A percentile compares a stretch with the other conserved stretches of the same genome.
phyloP scores from a whole-genome alignment of 2,329 filamentous ascomycete genomes.

The Arthrobotrys pseudoclavata region DNA sequence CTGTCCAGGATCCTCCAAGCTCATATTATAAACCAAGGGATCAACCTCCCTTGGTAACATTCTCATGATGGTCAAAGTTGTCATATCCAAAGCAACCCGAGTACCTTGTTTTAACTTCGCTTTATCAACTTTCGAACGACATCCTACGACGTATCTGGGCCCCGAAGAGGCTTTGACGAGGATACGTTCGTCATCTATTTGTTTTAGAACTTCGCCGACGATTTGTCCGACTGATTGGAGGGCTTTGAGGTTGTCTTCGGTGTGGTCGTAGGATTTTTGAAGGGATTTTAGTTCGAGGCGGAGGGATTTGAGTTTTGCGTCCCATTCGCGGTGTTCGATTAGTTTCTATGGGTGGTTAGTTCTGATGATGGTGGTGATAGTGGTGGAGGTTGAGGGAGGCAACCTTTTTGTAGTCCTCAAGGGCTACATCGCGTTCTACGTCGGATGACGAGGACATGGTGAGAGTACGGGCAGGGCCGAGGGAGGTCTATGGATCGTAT shows the following conservation, averaged over 20 bases:
- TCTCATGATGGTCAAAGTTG: slow-evolving; percentile 98
- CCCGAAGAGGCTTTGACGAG: slow-evolving; percentile 99
- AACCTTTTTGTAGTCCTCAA: slow-evolving; percentile 81
- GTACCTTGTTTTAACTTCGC: slow-evolving; percentile 97
- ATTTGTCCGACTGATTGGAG: slow-evolving; percentile 99
- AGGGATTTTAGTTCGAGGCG: slow-evolving; percentile 96
- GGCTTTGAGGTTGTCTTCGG: slow-evolving; percentile 99
- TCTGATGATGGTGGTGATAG: neutral
- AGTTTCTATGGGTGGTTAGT: slow-evolving; percentile 67
- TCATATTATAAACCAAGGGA: slow-evolving; percentile 99
- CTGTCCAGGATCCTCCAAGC: slow-evolving; percentile 95
- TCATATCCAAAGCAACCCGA: slow-evolving; percentile 98
- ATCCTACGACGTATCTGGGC: slow-evolving; percentile 97
- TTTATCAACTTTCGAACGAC: slow-evolving; percentile 98
- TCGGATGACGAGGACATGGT: slow-evolving; percentile 65
- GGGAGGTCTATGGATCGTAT: slow-evolving; percentile 4
- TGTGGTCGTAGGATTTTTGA: slow-evolving; percentile 94
- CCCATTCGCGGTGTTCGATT: slow-evolving; percentile 97
- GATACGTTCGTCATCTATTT: slow-evolving; percentile 93
- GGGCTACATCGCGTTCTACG: slow-evolving; percentile 75
- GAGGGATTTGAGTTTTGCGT: slow-evolving; percentile 94
- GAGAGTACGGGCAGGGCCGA: neutral
- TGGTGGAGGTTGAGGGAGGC: neutral
- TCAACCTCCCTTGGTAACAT: slow-evolving; percentile 99
- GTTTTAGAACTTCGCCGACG: slow-evolving; percentile 98